phyloP scores from a whole-genome alignment of 257 asterid species.

The Solanum medicagineum region DNA sequence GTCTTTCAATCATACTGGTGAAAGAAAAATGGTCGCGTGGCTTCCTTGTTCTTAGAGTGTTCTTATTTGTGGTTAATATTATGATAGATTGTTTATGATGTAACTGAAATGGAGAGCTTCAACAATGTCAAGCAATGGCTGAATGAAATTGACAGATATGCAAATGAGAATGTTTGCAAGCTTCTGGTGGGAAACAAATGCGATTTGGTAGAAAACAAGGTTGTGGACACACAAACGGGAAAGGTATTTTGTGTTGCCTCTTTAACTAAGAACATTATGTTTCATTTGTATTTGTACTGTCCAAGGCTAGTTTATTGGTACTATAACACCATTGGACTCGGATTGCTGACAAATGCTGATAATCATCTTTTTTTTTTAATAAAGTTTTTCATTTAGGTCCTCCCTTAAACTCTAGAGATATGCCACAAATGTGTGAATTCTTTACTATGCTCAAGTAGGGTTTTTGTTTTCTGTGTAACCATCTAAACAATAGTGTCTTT shows the following conservation, averaged over 20 bases:
- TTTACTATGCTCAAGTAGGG: not conserved
- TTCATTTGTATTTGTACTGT: not conserved
- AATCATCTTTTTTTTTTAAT: not conserved
- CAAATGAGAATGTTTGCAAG: constrained; percentile 96
- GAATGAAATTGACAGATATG: constrained; percentile 88
- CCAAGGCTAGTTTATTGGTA: not conserved
- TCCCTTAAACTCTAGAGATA: not conserved
- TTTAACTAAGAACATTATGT: not conserved
- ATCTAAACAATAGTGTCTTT: not conserved
- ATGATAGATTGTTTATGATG: constrained; percentile 82
- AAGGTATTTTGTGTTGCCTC: constrained; percentile 32
- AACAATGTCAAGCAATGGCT: constrained; percentile 97
- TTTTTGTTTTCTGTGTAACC: not conserved
- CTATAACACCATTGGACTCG: not conserved
- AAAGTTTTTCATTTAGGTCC: not conserved
- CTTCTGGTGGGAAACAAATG: constrained; percentile 96
- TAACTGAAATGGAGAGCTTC: constrained; percentile 97
- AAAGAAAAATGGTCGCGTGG: not conserved
- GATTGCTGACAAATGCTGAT: not conserved
- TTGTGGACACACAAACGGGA: constrained; percentile 71
- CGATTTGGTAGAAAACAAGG: constrained; percentile 85
- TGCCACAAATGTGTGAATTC: not conserved
- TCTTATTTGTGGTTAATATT: constrained; percentile 7
- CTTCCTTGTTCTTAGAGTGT: not conserved
- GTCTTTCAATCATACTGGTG: not conserved